These are phyloP conservation scores for Sutorius eximius DNA, from an alignment of 1,284 basidiomycete species.

Conservation along the genomic window DNA sequence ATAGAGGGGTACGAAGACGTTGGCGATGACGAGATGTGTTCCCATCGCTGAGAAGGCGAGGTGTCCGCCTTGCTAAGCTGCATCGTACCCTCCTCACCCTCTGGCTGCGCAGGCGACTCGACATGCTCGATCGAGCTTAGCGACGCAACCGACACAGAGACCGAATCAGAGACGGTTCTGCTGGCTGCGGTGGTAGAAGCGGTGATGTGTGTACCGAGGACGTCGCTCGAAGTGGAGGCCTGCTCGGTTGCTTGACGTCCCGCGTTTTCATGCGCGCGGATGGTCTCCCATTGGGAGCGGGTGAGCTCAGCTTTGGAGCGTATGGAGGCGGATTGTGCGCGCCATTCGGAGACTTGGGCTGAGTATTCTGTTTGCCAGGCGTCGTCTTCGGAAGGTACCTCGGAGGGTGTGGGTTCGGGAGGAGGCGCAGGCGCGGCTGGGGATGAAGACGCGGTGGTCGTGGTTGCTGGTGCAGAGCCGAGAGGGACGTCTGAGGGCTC, in stretches of 20 bases:
- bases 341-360: slow-evolving; percentile 69
- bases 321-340: slow-evolving; percentile 68
- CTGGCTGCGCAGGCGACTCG: slow-evolving; percentile 49
- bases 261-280: slow-evolving; percentile 31
- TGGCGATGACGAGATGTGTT: slow-evolving; percentile 60
- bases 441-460: slow-evolving; percentile 3
- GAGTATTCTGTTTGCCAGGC: slow-evolving; percentile 69
- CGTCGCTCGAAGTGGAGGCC: slow-evolving; percentile 48
- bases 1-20: slow-evolving; percentile 77
- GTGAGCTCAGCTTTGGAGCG: slow-evolving; percentile 74
- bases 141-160: slow-evolving; percentile 21
- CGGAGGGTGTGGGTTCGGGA: background rate
- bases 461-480: slow-evolving; percentile 11
- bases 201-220: slow-evolving; percentile 40
- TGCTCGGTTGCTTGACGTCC: slow-evolving; percentile 40
- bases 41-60: slow-evolving; percentile 64
- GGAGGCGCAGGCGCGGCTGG: background rate
- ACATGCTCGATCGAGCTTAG: slow-evolving; percentile 36
- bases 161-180: slow-evolving; percentile 16
- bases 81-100: slow-evolving; percentile 13
- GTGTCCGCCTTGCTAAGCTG: slow-evolving; percentile 11
- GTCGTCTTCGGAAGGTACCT: slow-evolving; percentile 28
- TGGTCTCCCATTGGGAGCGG: slow-evolving; percentile 69
- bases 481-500: slow-evolving; percentile 29
- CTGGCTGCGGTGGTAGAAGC: slow-evolving; percentile 19